Conservation (phyloP, 495 filamentous ascomycete genomes). For the Diplogelasinospora grovesii region DNA sequence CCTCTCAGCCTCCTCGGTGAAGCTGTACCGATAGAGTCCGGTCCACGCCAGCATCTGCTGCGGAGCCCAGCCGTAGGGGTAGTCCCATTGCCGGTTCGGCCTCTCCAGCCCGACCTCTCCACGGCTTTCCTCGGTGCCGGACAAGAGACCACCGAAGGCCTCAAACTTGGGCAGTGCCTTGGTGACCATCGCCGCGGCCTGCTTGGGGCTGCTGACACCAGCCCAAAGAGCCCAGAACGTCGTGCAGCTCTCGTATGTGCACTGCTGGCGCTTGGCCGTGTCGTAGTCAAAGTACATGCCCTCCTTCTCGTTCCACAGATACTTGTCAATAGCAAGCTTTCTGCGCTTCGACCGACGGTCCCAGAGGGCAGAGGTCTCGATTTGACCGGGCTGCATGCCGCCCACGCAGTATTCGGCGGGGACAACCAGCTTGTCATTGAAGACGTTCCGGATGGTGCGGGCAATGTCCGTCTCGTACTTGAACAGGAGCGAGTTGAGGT, state of each 20-base stretch:
- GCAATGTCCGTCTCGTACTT: conserved; percentile 94
- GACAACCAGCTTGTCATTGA: conserved; percentile 70
- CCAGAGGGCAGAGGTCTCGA: conserved; percentile 80
- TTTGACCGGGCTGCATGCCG: conserved; percentile 47
- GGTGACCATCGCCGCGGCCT: conserved; percentile 69
- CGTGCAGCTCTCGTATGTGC: conserved; percentile 76
- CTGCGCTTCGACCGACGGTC: conserved; percentile 76
- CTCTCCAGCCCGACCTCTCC: conserved; percentile 71
- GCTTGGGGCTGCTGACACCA: conserved; percentile 69
- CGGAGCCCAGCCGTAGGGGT: conserved; percentile 95
- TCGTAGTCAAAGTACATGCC: conserved; percentile 98
- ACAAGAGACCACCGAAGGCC: conserved; percentile 78
- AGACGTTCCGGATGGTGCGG: conserved; percentile 70
- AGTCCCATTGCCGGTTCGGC: conserved; percentile 96
- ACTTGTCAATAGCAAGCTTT: conserved; percentile 75
- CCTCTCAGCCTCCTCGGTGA: conserved; percentile 77
- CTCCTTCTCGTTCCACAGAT: conserved; percentile 80
- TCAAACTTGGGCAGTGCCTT: conserved; percentile 81
- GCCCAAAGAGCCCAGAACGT: conserved; percentile 98
- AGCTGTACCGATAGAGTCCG: conserved; percentile 82
- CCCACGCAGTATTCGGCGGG: conserved; percentile 70
- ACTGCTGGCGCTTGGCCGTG: conserved; percentile 69
- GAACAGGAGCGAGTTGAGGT: conserved; percentile 88
- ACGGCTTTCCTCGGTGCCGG: conserved; percentile 79
- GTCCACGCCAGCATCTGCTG: conserved; percentile 98